These are phyloP conservation scores for Sergeia podlipaevii DNA, from an alignment of 208 protist genomes.

Conservation along the genomic window DNA sequence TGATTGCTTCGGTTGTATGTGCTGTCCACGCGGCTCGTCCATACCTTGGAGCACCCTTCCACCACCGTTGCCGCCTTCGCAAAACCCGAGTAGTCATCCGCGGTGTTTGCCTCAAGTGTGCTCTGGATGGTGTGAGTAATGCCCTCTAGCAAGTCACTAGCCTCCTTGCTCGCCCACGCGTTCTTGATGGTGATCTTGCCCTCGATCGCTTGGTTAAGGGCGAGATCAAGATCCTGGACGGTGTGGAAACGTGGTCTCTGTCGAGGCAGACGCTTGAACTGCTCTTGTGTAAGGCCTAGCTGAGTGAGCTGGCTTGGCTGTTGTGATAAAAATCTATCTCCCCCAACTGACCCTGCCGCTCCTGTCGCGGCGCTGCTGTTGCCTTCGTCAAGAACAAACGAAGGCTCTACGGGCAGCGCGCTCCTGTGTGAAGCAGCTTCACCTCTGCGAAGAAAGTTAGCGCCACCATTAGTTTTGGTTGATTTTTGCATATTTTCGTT, in stretches of 20 bases:
- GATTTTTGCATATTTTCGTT: neutral
- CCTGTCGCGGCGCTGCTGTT: slow-evolving; percentile 10
- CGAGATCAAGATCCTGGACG: slow-evolving; percentile 81
- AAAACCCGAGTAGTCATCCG: slow-evolving; percentile 85
- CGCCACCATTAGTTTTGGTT: neutral
- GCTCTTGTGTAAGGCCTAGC: slow-evolving; percentile 3
- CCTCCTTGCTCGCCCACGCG: slow-evolving; percentile 85
- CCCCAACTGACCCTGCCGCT: slow-evolving; percentile 1
- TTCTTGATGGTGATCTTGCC: slow-evolving; percentile 90
- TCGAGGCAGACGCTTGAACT: slow-evolving; percentile 23
- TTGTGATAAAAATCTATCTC: slow-evolving; percentile 24
- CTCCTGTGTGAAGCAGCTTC: slow-evolving; percentile 3
- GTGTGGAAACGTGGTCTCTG: slow-evolving; percentile 82
- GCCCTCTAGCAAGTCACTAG: slow-evolving; percentile 85
- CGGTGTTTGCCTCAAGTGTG: slow-evolving; percentile 48
- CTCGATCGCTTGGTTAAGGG: slow-evolving; percentile 85
- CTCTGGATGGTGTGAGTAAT: slow-evolving; percentile 87
- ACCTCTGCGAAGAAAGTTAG: slow-evolving; percentile 16
- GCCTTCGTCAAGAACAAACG: slow-evolving; percentile 56
- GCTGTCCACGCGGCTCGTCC: slow-evolving; percentile 89
- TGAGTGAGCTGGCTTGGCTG: slow-evolving; percentile 34
- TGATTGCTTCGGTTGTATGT: slow-evolving; percentile 84
- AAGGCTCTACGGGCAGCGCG: slow-evolving; percentile 38
- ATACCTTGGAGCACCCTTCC: slow-evolving; percentile 92
- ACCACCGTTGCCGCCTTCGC: slow-evolving; percentile 90